Conservation (phyloP, 129 eudicot genomes). For the Arctium minus region DNA sequence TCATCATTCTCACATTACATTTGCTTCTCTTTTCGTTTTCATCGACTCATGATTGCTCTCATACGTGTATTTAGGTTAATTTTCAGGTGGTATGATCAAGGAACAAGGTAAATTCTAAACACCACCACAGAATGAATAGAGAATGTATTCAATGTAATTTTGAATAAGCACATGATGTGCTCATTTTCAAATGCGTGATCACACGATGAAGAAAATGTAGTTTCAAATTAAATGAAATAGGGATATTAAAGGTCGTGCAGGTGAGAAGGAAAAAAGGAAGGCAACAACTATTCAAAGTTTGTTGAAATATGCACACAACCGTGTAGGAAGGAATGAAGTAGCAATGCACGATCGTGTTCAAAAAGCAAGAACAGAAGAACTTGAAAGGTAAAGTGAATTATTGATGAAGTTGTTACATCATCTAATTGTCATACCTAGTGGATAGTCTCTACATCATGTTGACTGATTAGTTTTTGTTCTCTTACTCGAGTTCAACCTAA, state of each 20-base stretch:
- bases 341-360: neutral
- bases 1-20: neutral
- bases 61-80: neutral
- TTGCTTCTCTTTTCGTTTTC: neutral
- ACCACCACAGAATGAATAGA: neutral
- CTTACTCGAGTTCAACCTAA: no score
- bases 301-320: neutral
- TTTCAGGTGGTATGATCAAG: neutral
- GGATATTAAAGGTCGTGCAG: neutral
- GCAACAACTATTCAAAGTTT: neutral
- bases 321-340: neutral
- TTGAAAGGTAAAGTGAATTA: no score
- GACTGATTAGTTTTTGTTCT: no score
- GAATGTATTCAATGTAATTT: neutral
- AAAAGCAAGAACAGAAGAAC: no score
- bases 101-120: neutral
- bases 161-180: neutral
- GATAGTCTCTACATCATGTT: no score
- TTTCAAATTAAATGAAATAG: neutral
- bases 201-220: neutral
- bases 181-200: neutral
- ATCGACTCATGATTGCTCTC: neutral
- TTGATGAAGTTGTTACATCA: no score
- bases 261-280: neutral
- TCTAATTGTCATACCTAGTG: no score